Conservation (phyloP, 2,329 filamentous ascomycete genomes). For the Neonectria coccinea region DNA sequence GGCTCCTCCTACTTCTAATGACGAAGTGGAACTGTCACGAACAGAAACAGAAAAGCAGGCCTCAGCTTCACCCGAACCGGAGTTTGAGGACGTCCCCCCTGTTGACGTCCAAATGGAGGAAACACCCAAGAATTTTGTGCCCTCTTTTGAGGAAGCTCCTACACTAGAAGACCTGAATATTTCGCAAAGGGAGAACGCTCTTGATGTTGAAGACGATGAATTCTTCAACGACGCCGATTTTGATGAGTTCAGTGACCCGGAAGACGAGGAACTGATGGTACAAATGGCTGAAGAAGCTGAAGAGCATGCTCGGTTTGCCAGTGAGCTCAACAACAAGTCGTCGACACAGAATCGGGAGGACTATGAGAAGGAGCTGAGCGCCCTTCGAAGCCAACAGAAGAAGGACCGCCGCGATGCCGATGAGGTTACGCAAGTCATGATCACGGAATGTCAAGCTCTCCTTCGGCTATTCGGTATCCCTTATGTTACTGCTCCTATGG, state of each 20-base stretch:
- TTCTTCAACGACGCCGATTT: conserved; percentile 72
- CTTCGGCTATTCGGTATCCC: conserved; percentile 92
- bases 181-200: conserved; percentile 10
- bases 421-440: conserved; percentile 96
- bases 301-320: conserved; percentile 93
- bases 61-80: conserved; percentile 52
- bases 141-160: conserved; percentile 33
- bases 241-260: conserved; percentile 83
- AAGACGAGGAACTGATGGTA: conserved; percentile 88
- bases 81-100: conserved; percentile 52
- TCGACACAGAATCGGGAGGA: conserved; percentile 77
- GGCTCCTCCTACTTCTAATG: conserved; percentile 1
- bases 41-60: conserved; percentile 47
- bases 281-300: conserved; percentile 91
- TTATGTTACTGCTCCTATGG: conserved; percentile 98
- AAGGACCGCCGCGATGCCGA: conserved; percentile 96
- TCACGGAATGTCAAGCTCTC: conserved; percentile 92
- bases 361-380: conserved; percentile 88
- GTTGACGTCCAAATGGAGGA: conserved; percentile 29
- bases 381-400: conserved; percentile 92
- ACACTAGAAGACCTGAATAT: conserved; percentile 4
- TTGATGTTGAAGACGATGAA: conserved; percentile 53
- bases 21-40: background rate
- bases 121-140: conserved; percentile 27
- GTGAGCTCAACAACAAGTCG: conserved; percentile 82